Evolutionary conservation across 768 basidiomycete genomes (phyloP).

Genomic region (Suillus occidentalis): DNA sequence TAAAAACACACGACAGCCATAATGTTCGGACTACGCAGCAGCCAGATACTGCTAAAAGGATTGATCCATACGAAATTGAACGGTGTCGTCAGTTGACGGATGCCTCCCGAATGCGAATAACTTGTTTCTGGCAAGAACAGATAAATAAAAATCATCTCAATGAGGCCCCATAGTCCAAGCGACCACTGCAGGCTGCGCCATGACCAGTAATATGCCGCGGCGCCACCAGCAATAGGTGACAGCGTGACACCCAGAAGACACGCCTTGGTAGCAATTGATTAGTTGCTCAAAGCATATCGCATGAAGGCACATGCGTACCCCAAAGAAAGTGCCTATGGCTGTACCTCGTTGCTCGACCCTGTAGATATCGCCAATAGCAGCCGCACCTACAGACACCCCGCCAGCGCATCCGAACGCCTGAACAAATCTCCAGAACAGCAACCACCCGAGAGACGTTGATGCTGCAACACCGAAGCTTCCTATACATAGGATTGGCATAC

Average conservation of each 20-base stretch:
- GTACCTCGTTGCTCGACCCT: conserved; percentile 51
- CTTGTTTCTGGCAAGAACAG: conserved; percentile 60
- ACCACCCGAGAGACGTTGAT: conserved; percentile 42
- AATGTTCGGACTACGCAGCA: conserved; percentile 57
- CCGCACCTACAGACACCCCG: conserved; percentile 51
- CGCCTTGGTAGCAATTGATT: background rate
- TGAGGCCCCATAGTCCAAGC: conserved; percentile 40
- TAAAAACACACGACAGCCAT: conserved; percentile 44
- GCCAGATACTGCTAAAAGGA: conserved; percentile 47
- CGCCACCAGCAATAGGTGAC: background rate
- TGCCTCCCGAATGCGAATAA: conserved; percentile 42
- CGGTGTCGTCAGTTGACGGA: background rate
- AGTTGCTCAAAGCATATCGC: conserved; percentile 27
- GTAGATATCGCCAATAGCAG: conserved; percentile 61
- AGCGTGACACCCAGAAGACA: background rate
- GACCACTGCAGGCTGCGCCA: conserved; percentile 56
- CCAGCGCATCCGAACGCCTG: conserved; percentile 61
- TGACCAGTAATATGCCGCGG: conserved; percentile 44
- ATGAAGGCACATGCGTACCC: conserved; percentile 15
- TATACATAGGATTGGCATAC: conserved; percentile 53
- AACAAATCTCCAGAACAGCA: conserved; percentile 59
- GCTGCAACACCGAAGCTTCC: conserved; percentile 57
- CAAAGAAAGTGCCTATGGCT: conserved; percentile 39
- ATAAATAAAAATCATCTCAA: conserved; percentile 37
- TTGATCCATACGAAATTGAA: conserved; percentile 44